phyloP scores from a whole-genome alignment of 192 early-diverging fungal genomes.

The Coemansia sp. region DNA sequence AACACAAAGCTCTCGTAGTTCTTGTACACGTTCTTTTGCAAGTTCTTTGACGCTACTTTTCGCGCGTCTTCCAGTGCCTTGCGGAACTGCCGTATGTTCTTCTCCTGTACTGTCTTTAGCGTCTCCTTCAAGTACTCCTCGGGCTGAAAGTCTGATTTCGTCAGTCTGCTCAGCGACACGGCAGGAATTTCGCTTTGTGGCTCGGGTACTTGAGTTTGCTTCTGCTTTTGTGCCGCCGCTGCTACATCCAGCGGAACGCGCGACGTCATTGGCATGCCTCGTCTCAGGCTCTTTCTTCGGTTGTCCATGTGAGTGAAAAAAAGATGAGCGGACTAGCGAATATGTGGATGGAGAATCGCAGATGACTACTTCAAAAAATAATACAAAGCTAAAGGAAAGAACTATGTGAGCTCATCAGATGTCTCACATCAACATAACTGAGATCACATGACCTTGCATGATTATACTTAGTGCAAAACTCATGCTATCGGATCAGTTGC shows the following conservation, averaged over 20 bases:
- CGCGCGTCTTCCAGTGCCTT: constrained; percentile 61
- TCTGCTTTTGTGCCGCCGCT: constrained; percentile 1
- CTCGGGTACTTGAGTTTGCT: not conserved
- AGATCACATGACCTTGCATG: not conserved
- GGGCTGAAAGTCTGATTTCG: constrained; percentile 39
- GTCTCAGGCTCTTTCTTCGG: constrained; percentile 26
- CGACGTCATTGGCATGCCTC: constrained; percentile 18
- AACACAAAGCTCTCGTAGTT: constrained; percentile 79
- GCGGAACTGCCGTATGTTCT: constrained; percentile 52
- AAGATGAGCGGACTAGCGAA: not conserved
- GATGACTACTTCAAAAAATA: too few relatives aligned
- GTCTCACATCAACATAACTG: not conserved
- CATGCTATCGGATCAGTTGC: constrained; percentile 2
- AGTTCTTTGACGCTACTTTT: constrained; percentile 60
- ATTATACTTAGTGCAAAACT: not conserved
- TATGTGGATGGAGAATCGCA: not conserved
- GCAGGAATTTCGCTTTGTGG: constrained; percentile 29
- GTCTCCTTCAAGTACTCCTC: constrained; percentile 49
- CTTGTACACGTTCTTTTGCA: constrained; percentile 71
- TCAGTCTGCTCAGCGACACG: constrained; percentile 41
- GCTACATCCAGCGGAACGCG: constrained; percentile 8
- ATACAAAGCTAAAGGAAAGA: too few relatives aligned
- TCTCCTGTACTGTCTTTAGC: constrained; percentile 30
- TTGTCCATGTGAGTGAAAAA: constrained; percentile 8
- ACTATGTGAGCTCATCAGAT: not conserved